phyloP scores from a whole-genome alignment of 805 yeast genomes.

The Zygosaccharomyces kombuchaensis region DNA sequence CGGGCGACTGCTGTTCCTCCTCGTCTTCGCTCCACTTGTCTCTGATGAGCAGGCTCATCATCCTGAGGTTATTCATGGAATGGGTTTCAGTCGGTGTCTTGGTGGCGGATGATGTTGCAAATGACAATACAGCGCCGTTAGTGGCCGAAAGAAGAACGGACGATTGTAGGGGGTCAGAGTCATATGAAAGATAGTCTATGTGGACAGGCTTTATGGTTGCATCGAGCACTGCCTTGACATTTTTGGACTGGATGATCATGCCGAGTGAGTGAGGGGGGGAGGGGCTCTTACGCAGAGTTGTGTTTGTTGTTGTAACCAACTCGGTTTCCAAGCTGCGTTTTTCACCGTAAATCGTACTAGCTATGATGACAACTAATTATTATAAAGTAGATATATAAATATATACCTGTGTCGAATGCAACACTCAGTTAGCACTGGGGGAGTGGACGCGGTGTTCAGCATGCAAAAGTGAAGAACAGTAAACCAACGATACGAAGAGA shows the following conservation, averaged over 20 bases:
- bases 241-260: conserved; percentile 27
- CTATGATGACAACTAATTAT: neutral
- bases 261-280: neutral
- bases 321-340: neutral
- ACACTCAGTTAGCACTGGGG: neutral
- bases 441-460: neutral
- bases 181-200: conserved; percentile 14
- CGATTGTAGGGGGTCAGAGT: conserved; percentile 23
- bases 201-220: conserved; percentile 20
- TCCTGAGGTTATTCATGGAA: conserved; percentile 28
- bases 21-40: conserved; percentile 36
- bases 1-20: conserved; percentile 9
- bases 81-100: conserved; percentile 12
- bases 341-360: neutral
- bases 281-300: no score
- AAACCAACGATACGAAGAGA: neutral
- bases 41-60: conserved; percentile 32
- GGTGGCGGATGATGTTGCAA: conserved; percentile 15
- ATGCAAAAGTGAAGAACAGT: neutral
- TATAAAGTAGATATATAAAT: neutral
- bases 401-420: neutral
- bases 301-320: neutral
- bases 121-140: conserved; percentile 33
- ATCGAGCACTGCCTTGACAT: conserved; percentile 21
- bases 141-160: conserved; percentile 23